These are phyloP conservation scores for Verticillium zaregamsianum DNA, from an alignment of 2,329 filamentous ascomycete genomes.

Conservation along the genomic window DNA sequence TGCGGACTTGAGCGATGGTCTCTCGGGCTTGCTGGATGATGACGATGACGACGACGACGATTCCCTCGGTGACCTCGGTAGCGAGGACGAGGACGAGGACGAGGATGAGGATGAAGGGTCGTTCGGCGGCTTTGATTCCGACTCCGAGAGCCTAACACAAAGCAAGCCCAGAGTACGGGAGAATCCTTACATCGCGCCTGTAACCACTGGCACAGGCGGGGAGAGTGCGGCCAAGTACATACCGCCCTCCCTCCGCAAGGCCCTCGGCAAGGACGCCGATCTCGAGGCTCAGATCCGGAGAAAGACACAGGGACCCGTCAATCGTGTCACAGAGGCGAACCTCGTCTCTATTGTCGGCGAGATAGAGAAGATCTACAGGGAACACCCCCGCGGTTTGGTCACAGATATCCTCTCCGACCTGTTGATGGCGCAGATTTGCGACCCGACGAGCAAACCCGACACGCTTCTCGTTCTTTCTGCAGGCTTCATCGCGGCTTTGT, in stretches of 20 bases:
- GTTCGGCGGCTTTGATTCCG: constrained; percentile 36
- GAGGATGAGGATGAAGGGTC: constrained; percentile 30
- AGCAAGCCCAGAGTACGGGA: constrained; percentile 53
- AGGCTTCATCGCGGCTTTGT: constrained; percentile 82
- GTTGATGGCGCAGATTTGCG: constrained; percentile 73
- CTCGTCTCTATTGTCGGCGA: constrained; percentile 79
- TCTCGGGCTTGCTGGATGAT: constrained; percentile 20
- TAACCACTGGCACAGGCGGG: constrained; percentile 22
- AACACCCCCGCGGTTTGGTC: constrained; percentile 82
- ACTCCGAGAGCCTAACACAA: constrained; percentile 16
- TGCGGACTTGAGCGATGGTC: constrained; percentile 18
- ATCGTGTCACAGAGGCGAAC: constrained; percentile 89
- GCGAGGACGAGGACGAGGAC: constrained; percentile 23
- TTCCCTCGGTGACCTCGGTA: constrained; percentile 19
- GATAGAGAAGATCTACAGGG: constrained; percentile 77
- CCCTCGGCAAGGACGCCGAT: constrained; percentile 61
- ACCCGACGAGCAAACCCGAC: constrained; percentile 73
- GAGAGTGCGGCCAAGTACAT: constrained; percentile 65
- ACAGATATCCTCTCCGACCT: constrained; percentile 76
- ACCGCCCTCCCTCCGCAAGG: constrained; percentile 74
- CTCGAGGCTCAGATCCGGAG: constrained; percentile 65
- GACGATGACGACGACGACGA: constrained; percentile 22
- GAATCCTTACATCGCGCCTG: constrained; percentile 84
- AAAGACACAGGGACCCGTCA: constrained; percentile 83
- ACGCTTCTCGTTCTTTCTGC: constrained; percentile 89